Base-by-base conservation (phyloP, 1,284 basidiomycete genomes). In the Marasmius fiardii region DNA sequence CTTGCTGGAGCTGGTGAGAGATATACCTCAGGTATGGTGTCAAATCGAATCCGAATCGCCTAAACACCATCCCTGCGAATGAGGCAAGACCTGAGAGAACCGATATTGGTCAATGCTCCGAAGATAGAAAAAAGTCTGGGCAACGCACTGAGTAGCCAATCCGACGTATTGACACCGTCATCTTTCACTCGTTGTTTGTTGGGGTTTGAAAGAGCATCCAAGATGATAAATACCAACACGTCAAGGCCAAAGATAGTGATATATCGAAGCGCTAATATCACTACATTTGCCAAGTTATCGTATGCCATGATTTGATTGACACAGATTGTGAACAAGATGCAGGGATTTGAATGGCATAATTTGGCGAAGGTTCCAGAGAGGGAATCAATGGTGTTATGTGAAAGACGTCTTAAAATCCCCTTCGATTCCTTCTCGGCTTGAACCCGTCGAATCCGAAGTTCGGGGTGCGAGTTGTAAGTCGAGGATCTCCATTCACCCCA, bases 291-390 rank as follows among this genome's bases (percentile, higher is more conserved):
- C 59, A 99, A 77, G 69, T 98, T 99, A 65, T 97, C 93, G 67
- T 99, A 99, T 18, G 93, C 88, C 86, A 95, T 95, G 57, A 98
- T 90, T 72, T 99, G 97, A 61, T 90, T 88, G 51, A 99, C 86
- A 0, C 92, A 93, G 57, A 92, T 91, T 14, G 83, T 74, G 75
- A 98, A 99, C 64, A 99, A 87, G 52, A 96, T 88, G 61, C 86
- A 90, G 2, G 97, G 97, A 67, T 98, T 97, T 12, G 92, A 90
- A 67, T 98, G 94, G 4, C 92, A 92, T 48, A 96, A 75, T 71
- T 98, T 98, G 10, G 94, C 95, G n/a, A 99, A 86, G 1, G 89
- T 83, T 18, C 95, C 89, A 18, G 94, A 89, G 58, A 93, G 74
- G 0, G 86, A 80, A 65, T 93, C 91, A 56, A 91, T 83, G 31